A percentile compares a stretch with the other conserved stretches of the same genome.
phyloP scores from a whole-genome alignment of 2,329 filamentous ascomycete genomes.

The Fusarium torulosum region DNA sequence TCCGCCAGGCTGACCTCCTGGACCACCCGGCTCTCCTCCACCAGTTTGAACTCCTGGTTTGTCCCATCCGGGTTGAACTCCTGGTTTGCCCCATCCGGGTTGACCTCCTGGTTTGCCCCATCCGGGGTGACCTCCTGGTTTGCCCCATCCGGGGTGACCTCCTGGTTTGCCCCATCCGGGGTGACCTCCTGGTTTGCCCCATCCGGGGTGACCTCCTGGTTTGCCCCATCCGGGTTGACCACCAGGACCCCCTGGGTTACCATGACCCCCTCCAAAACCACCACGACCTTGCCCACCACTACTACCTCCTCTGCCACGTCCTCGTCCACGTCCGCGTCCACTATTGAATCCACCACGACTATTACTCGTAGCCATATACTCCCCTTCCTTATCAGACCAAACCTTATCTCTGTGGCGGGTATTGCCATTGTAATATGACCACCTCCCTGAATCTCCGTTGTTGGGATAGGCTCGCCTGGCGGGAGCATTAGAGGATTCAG shows the following conservation, averaged over 20 bases:
- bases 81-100: too few relatives aligned
- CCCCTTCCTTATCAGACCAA: neutral
- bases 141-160: too few relatives aligned
- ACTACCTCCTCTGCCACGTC: neutral
- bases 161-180: too few relatives aligned
- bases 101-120: too few relatives aligned
- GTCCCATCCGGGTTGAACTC: too few relatives aligned
- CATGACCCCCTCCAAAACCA: neutral
- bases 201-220: neutral
- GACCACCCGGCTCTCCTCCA: too few relatives aligned
- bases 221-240: neutral
- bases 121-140: too few relatives aligned
- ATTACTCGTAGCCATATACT: neutral
- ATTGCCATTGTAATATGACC: neutral
- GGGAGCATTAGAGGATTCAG: neutral
- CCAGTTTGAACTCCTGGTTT: too few relatives aligned
- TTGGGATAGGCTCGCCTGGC: neutral
- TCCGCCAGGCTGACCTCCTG: too few relatives aligned
- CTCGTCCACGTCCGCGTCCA: neutral
- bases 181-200: neutral
- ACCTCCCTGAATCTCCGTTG: neutral
- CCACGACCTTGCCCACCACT: neutral
- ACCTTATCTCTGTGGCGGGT: neutral
- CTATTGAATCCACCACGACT: neutral
- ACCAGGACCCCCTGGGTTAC: neutral